Evolutionary conservation across 2,329 filamentous ascomycete genomes (phyloP).

Genomic region (Fusarium robinianum): DNA sequence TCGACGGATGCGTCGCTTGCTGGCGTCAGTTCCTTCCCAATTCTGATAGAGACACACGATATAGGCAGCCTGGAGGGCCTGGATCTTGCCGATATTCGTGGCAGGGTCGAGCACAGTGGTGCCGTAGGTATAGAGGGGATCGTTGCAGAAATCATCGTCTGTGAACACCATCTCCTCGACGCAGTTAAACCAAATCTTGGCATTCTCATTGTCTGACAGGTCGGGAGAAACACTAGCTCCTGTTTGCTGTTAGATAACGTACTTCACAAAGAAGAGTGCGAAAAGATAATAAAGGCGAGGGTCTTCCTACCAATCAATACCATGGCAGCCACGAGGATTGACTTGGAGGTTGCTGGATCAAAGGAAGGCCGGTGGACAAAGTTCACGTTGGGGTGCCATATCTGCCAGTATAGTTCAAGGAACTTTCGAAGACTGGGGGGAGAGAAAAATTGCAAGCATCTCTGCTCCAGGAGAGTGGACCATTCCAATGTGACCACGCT

Average conservation of each 20-base stretch:
- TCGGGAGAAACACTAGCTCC: conserved; percentile 1
- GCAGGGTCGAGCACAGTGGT: not conserved
- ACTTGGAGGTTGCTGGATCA: not conserved
- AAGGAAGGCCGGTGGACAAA: conserved; percentile 2
- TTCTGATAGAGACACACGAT: conserved; percentile 4
- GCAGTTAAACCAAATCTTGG: conserved; percentile 4
- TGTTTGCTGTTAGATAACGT: not conserved
- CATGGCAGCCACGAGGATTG: not conserved
- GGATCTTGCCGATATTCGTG: not conserved
- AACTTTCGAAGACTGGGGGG: conserved; percentile 1
- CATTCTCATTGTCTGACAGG: not conserved
- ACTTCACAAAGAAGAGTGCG: no score
- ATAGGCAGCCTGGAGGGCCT: not conserved
- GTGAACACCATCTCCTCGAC: conserved; percentile 3
- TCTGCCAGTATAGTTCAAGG: not conserved
- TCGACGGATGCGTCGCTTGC: conserved; percentile 2
- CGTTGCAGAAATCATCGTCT: not conserved
- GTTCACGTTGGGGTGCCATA: conserved; percentile 5
- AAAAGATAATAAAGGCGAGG: no score
- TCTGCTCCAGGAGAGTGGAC: not conserved
- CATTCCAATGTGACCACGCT: not conserved
- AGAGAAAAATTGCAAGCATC: conserved; percentile 4
- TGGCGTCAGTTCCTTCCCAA: conserved; percentile 2
- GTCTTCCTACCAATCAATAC: not conserved
- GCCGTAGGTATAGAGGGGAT: not conserved